These are phyloP conservation scores for Penicillium griseofulvum DNA, from an alignment of 2,329 filamentous ascomycete species.

Conservation along the genomic window DNA sequence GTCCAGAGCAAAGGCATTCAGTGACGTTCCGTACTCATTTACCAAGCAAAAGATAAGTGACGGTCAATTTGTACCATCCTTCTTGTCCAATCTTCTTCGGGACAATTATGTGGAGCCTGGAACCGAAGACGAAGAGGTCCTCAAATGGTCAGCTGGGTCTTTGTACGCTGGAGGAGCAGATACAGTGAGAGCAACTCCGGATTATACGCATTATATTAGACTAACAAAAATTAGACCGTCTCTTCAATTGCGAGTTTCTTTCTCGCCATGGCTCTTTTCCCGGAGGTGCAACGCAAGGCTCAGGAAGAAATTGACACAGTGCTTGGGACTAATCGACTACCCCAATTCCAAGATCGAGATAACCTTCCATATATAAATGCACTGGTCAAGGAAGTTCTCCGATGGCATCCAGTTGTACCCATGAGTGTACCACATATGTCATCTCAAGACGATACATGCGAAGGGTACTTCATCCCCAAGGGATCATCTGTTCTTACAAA, in stretches of 20 bases:
- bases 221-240: conserved; percentile 33
- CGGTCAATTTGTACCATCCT: conserved; percentile 36
- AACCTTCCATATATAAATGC: conserved; percentile 17
- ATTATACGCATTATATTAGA: background rate
- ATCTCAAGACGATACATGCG: background rate
- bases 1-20: conserved; percentile 21
- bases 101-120: conserved; percentile 24
- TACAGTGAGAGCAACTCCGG: conserved; percentile 27
- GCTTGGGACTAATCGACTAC: conserved; percentile 27
- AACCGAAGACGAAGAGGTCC: conserved; percentile 29
- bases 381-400: background rate
- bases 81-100: conserved; percentile 42
- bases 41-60: conserved; percentile 43
- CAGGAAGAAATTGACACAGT: conserved; percentile 42
- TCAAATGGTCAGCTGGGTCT: conserved; percentile 37
- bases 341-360: conserved; percentile 37
- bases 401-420: conserved; percentile 2
- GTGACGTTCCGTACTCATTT: conserved; percentile 44
- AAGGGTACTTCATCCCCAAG: conserved; percentile 30
- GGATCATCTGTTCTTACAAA: conserved; percentile 37
- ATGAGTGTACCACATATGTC: background rate
- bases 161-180: conserved; percentile 47
- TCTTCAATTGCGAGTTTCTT: conserved; percentile 45
- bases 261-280: conserved; percentile 51
- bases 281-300: conserved; percentile 50